Base-by-base conservation (phyloP, 2,329 filamentous ascomycete species). In the Sporothrix curviconia region DNA sequence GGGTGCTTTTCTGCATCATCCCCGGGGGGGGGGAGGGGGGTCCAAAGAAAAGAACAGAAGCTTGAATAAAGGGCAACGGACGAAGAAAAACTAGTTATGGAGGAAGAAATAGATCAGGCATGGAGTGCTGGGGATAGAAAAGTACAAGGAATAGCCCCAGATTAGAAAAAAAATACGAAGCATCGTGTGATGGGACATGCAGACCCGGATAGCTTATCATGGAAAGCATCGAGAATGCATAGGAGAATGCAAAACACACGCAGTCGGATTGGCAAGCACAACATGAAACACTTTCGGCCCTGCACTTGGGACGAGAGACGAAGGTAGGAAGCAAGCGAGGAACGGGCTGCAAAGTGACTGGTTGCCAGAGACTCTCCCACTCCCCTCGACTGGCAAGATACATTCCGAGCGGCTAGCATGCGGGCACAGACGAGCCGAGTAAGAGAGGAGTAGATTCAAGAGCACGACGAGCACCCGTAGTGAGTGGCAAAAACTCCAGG, bases 221-320 rank as follows among this genome's bases (percentile, higher is more conserved):
- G 60, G 63, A 62, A 65, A 64, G 66, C 67, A 65, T 69, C 65
- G 67, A 72, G 71, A 70, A 71, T 63, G 69, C 68, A 71, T 71
- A 66, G 70, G 72, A 71, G 66, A 63, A 70, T 68, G 66, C 68
- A 69, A 72, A 72, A 72, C 68, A 67, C 64, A 24, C 61, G 67
- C 63, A 67, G 62, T 69, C 66, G 62, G 67, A 71, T 67, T 68
- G 67, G 71, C 66, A 69, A 67, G 65, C 64, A 68, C 66, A 71
- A 71, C 68, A 65, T 76, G 74, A 76, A 76, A 77, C 74, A 68
- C 68, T 67, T 66, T 67, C 67, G 71, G 69, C 71, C 70, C 73
- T 74, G 71, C 71, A 68, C 67, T 66, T 69, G 72, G 70, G 67
- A 69, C 66, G 67, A 63, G 69, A 68, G 54, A 43, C 25, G 44